Evolutionary conservation across 164 flowering plant species (phyloP), one percentile per base, ranked within the genome.

Genomic region (Tetrastigma voinierianum): DNA sequence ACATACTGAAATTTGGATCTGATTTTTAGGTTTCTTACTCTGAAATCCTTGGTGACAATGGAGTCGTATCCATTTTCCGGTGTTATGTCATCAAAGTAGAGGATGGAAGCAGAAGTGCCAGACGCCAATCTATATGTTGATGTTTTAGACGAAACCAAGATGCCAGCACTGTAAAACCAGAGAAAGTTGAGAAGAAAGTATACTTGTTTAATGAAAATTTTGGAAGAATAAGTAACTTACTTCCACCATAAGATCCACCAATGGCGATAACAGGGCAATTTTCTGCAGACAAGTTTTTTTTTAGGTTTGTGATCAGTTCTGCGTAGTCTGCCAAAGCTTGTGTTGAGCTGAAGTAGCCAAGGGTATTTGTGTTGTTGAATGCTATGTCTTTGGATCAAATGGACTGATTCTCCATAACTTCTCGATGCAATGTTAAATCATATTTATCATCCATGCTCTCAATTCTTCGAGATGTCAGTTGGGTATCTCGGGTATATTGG

Each of bases 321-420:
- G 83, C 83, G 43, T 79, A 79, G 60, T 78, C 80, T 15, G 82
- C 82, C 16, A 78, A 11, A 2, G 82, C 82, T 55, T 78, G 82
- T 1, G 77, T 73, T 0, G 82, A 73, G 73, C 16, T 79, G 66
- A 79, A 73, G 45, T 75, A 78, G 0, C 79, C 82, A 1, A 48
- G 65, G 32, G 72, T 59, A 6, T 55, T 60, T 1, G 72, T 69
- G 62, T 74, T 71, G 18, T 13, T 61, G 21, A 67, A 5, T 0
- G 77, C 75, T 32, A 32, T 32, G 6, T 32, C 40, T 32, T 0
- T 32, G 40, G 10, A 18, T 49, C 48, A 14, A 58, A 59, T 46
- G 70, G 70, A 57, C 40, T 12, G 70, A 67, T 10, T 24, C 48
- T 49, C 70, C 70, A 59, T n/a, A n/a, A n/a, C n/a, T 67, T 20